Conservation (phyloP, 257 asterid species). For the Linderniella brevidens region DNA sequence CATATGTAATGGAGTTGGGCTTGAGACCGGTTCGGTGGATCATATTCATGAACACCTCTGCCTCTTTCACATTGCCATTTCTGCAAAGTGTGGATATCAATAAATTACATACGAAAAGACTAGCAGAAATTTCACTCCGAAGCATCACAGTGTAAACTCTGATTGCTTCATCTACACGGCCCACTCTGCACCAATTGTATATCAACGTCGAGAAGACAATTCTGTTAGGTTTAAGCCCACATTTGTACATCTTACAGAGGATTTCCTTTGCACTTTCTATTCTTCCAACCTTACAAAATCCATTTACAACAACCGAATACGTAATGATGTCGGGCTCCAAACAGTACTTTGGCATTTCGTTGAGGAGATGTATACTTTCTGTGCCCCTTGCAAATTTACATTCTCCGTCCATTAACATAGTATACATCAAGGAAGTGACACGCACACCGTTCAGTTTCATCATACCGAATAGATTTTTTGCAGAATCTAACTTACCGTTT, state of each 20-base stretch:
- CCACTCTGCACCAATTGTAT: constrained; percentile 45
- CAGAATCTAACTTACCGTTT: constrained; percentile 45
- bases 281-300: constrained; percentile 56
- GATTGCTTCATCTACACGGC: constrained; percentile 37
- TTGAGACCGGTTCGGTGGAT: constrained; percentile 26
- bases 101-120: constrained; percentile 35
- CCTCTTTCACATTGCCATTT: constrained; percentile 40
- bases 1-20: constrained; percentile 47
- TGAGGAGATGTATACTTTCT: constrained; percentile 34
- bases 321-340: constrained; percentile 50
- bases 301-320: constrained; percentile 69
- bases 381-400: constrained; percentile 37
- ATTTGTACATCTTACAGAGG: constrained; percentile 40
- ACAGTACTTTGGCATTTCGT: constrained; percentile 30
- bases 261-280: constrained; percentile 36
- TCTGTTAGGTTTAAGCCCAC: constrained; percentile 39
- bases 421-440: constrained; percentile 33
- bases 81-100: constrained; percentile 55
- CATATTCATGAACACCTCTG: constrained; percentile 52
- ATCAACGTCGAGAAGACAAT: constrained; percentile 42
- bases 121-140: constrained; percentile 26
- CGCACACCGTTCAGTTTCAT: constrained; percentile 32
- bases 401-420: constrained; percentile 49
- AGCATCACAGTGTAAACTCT: constrained; percentile 35
- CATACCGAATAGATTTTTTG: constrained; percentile 33